Conservation (phyloP, 768 basidiomycete genomes). For the Rickenella mellea region DNA sequence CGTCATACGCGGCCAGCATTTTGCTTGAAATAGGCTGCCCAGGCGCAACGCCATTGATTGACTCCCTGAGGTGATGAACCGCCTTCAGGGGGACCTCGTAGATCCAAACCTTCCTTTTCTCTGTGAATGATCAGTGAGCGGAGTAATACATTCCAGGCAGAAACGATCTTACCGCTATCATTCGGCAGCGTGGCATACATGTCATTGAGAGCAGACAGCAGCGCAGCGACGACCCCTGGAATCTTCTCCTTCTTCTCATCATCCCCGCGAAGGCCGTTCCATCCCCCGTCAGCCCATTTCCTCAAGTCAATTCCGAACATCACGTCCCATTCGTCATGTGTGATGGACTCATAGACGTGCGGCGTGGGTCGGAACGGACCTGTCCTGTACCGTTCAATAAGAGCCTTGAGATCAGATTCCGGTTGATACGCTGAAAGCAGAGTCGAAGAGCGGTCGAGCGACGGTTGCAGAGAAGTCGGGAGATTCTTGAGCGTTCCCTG, state of each 20-base stretch:
- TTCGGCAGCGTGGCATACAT: conserved; percentile 51
- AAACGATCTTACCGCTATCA: conserved; percentile 46
- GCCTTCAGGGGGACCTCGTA: conserved; percentile 84
- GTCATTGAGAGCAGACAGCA: conserved; percentile 54
- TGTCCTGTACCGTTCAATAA: conserved; percentile 89
- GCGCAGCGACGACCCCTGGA: conserved; percentile 63
- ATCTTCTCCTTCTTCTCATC: conserved; percentile 53
- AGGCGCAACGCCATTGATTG: conserved; percentile 48
- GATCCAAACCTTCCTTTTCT: conserved; percentile 87
- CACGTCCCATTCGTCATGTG: conserved; percentile 77
- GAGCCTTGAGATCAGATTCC: conserved; percentile 74
- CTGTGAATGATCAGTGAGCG: conserved; percentile 23
- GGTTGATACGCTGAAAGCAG: conserved; percentile 81
- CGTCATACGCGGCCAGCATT: conserved; percentile 67
- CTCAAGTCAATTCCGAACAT: conserved; percentile 88
- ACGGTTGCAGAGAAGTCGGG: conserved; percentile 54
- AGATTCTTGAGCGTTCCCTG: conserved; percentile 71
- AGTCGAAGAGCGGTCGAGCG: conserved; percentile 61
- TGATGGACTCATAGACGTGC: conserved; percentile 78
- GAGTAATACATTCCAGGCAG: conserved; percentile 3
- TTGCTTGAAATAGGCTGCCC: conserved; percentile 37
- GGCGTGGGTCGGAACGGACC: conserved; percentile 86
- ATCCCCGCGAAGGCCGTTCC: conserved; percentile 41
- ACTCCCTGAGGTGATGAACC: conserved; percentile 79
- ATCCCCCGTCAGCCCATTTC: conserved; percentile 83